phyloP scores from a whole-genome alignment of 441 rosid species.

The Melastoma candidum region DNA sequence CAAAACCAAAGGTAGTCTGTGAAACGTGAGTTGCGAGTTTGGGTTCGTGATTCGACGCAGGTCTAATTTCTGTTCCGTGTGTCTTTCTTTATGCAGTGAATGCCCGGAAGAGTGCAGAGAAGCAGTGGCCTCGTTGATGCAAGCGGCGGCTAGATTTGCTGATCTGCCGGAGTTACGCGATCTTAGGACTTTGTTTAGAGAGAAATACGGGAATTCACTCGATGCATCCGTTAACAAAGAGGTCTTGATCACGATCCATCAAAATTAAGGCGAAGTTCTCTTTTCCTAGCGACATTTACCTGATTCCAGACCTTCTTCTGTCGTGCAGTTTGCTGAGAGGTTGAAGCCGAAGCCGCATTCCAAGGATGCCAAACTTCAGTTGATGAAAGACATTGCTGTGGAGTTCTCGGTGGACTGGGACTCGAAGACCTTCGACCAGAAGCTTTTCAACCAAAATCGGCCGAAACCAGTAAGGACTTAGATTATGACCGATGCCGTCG shows the following conservation, averaged over 20 bases:
- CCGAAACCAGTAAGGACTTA: slow-evolving; percentile 25
- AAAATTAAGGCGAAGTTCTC: not conserved
- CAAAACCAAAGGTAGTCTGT: slow-evolving; percentile 44
- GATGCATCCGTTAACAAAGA: slow-evolving; percentile 40
- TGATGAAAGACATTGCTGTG: slow-evolving; percentile 41
- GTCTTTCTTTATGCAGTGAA: slow-evolving; percentile 27
- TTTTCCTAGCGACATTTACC: not conserved
- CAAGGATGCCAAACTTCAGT: slow-evolving; percentile 57
- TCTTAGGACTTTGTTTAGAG: slow-evolving; percentile 45
- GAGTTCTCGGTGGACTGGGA: slow-evolving; percentile 61
- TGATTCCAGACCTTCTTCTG: not conserved
- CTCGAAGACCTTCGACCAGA: slow-evolving; percentile 44
- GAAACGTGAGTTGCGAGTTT: not conserved
- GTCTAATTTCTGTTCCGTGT: too few species aligned
- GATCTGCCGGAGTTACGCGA: slow-evolving; percentile 77
- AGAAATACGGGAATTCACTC: slow-evolving; percentile 45
- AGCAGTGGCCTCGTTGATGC: slow-evolving; percentile 56
- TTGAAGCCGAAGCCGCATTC: slow-evolving; percentile 32
- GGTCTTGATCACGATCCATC: slow-evolving; percentile 20
- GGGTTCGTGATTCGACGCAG: too few species aligned
- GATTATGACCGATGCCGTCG: too few species aligned
- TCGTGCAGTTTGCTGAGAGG: slow-evolving; percentile 39
- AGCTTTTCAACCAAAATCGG: slow-evolving; percentile 31
- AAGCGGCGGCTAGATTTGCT: slow-evolving; percentile 74
- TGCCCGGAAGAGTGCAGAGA: slow-evolving; percentile 78